Percentiles rank a stretch among this genome's conserved stretches.
Evolutionary conservation across 164 flowering plant species (phyloP).

Genomic region (Tinospora cordifolia): DNA sequence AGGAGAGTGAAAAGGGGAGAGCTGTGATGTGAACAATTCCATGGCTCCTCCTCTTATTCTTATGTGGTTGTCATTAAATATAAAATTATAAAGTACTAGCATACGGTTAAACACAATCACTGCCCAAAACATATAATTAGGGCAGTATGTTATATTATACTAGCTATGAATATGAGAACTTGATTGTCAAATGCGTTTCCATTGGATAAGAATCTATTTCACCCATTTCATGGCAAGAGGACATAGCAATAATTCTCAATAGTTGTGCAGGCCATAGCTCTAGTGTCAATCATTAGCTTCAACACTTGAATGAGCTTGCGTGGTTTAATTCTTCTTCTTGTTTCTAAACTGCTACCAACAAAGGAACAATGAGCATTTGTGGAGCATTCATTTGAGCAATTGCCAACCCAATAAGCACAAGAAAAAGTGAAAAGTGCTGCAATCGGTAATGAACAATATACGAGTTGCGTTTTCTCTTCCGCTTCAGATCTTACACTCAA

Average conservation of each 20-base stretch:
- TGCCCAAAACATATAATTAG: too few relatives aligned
- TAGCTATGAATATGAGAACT: too few relatives aligned
- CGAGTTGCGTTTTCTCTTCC: too few relatives aligned
- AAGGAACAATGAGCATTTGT: not conserved
- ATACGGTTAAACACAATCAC: too few relatives aligned
- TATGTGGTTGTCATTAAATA: too few relatives aligned
- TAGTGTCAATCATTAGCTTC: not conserved
- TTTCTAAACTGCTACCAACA: not conserved
- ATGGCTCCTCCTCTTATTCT: too few relatives aligned
- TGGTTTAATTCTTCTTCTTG: too few relatives aligned
- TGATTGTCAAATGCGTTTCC: constrained; percentile 2
- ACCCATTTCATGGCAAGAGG: not conserved
- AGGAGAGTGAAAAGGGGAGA: too few relatives aligned
- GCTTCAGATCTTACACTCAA: too few relatives aligned
- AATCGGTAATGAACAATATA: not conserved
- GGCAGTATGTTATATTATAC: too few relatives aligned
- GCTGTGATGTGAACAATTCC: too few relatives aligned
- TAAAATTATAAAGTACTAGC: too few relatives aligned
- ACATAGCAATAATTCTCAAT: not conserved
- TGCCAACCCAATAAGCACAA: not conserved
- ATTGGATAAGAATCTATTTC: not conserved
- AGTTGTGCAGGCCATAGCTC: not conserved
- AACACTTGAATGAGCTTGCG: not conserved
- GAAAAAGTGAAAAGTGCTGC: not conserved
- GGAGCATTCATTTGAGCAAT: not conserved